Evolutionary conservation across 225 moss, liverwort and hornwort species (phyloP).

Genomic region (Ulota crispa): DNA sequence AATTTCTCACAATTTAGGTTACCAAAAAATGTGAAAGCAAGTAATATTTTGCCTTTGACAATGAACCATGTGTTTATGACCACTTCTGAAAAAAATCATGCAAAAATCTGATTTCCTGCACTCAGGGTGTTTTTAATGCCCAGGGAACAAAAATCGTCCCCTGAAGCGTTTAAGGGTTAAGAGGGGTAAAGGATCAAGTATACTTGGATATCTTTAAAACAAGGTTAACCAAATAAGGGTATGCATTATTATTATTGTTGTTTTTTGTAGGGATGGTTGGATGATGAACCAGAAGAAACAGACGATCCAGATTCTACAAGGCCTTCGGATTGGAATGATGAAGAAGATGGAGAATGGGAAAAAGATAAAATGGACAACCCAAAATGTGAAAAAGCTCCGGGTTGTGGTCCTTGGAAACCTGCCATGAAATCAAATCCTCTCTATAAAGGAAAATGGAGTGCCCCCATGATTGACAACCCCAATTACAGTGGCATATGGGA

Average conservation of each 20-base stretch:
- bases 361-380: constrained; percentile 65
- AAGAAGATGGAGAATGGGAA: constrained; percentile 78
- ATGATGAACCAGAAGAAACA: constrained; percentile 72
- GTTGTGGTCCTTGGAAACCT: constrained; percentile 73
- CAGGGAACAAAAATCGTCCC: too few relatives aligned
- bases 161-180: too few relatives aligned
- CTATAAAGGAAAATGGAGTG: constrained; percentile 77
- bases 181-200: background rate
- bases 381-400: constrained; percentile 58
- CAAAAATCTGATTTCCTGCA: too few relatives aligned
- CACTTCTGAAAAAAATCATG: too few relatives aligned
- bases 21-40: too few relatives aligned
- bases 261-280: constrained; percentile 77
- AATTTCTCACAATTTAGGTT: too few relatives aligned
- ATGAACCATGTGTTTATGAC: too few relatives aligned
- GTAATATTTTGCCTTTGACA: too few relatives aligned
- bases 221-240: too few relatives aligned
- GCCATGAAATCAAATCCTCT: constrained; percentile 58
- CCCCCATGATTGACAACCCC: constrained; percentile 66
- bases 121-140: too few relatives aligned
- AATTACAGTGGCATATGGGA: constrained; percentile 67
- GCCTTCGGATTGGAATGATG: constrained; percentile 73
- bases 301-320: constrained; percentile 52
- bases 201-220: background rate
- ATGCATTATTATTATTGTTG: background rate